These are phyloP conservation scores for Jacaranda mimosifolia DNA, from an alignment of 257 asterid genomes.

Conservation along the genomic window DNA sequence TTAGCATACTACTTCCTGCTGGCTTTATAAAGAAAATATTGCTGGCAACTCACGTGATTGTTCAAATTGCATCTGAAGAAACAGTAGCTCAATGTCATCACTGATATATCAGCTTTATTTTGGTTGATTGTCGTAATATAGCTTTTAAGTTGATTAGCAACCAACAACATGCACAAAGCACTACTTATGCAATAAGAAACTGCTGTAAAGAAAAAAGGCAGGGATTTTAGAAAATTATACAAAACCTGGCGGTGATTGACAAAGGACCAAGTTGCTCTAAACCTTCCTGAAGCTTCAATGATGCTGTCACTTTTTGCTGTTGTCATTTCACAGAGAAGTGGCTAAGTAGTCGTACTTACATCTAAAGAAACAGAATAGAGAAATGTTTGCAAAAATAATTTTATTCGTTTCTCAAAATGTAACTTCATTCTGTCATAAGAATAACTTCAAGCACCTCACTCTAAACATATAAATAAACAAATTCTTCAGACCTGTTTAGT, in stretches of 20 bases:
- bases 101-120: slow-evolving; percentile 13
- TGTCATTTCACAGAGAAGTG: slow-evolving; percentile 21
- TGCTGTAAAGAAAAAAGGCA: slow-evolving; percentile 15
- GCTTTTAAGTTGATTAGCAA: slow-evolving; percentile 28
- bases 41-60: slow-evolving; percentile 24
- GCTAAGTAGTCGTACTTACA: not conserved
- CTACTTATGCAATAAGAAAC: slow-evolving; percentile 3
- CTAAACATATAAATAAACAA: not conserved
- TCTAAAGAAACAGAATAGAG: slow-evolving; percentile 14
- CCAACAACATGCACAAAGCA: slow-evolving; percentile 19
- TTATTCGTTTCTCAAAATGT: not conserved
- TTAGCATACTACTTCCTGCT: slow-evolving; percentile 78
- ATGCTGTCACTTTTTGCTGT: not conserved
- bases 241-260: slow-evolving; percentile 27
- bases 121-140: slow-evolving; percentile 23
- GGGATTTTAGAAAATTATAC: slow-evolving; percentile 4
- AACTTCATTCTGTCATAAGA: not conserved
- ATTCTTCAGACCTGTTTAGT: not conserved
- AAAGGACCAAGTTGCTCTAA: slow-evolving; percentile 7
- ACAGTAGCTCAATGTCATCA: slow-evolving; percentile 21
- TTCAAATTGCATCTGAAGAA: slow-evolving; percentile 21
- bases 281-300: slow-evolving; percentile 10
- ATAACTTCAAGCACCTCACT: not conserved
- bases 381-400: not conserved
- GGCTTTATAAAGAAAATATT: slow-evolving; percentile 53